Percentiles rank a stretch among this genome's conserved stretches.
Conservation (phyloP, 768 basidiomycete genomes). For the Mycena amicta region DNA sequence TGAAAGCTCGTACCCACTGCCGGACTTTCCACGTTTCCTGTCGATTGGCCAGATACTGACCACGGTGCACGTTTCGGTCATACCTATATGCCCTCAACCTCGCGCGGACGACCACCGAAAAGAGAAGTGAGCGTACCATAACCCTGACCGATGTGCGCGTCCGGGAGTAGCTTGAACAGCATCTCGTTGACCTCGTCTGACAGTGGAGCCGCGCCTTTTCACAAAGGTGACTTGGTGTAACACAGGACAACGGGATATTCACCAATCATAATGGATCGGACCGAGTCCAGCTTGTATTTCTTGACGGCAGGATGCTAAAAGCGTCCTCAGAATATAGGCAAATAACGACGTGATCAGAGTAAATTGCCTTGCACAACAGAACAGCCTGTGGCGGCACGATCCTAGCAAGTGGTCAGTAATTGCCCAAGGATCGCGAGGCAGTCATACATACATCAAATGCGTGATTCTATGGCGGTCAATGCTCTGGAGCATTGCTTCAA, state of each 20-base stretch:
- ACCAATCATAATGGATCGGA: slow-evolving; percentile 48
- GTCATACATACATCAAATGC: slow-evolving; percentile 53
- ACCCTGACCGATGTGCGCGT: slow-evolving; percentile 58
- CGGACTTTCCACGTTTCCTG: slow-evolving; percentile 51
- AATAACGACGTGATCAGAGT: not conserved
- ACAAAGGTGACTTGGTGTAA: slow-evolving; percentile 1
- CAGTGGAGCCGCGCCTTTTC: slow-evolving; percentile 57
- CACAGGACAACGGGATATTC: not conserved
- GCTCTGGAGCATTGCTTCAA: slow-evolving; percentile 61
- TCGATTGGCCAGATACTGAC: slow-evolving; percentile 52
- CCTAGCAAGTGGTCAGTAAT: slow-evolving; percentile 29
- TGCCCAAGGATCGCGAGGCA: slow-evolving; percentile 9
- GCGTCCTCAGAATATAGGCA: no score
- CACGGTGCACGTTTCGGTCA: slow-evolving; percentile 66
- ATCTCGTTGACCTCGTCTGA: slow-evolving; percentile 54
- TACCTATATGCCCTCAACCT: no score
- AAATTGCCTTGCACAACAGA: slow-evolving; percentile 54
- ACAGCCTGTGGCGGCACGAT: slow-evolving; percentile 62
- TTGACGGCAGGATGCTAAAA: slow-evolving; percentile 57
- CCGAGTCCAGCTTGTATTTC: slow-evolving; percentile 47
- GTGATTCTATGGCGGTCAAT: slow-evolving; percentile 59
- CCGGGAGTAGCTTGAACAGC: slow-evolving; percentile 51
- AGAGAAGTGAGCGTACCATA: no score
- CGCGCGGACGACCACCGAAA: no score
- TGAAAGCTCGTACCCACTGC: slow-evolving; percentile 38